phyloP scores from a whole-genome alignment of 352 stramenopile genomes.

The Phytophthora cactorum region DNA sequence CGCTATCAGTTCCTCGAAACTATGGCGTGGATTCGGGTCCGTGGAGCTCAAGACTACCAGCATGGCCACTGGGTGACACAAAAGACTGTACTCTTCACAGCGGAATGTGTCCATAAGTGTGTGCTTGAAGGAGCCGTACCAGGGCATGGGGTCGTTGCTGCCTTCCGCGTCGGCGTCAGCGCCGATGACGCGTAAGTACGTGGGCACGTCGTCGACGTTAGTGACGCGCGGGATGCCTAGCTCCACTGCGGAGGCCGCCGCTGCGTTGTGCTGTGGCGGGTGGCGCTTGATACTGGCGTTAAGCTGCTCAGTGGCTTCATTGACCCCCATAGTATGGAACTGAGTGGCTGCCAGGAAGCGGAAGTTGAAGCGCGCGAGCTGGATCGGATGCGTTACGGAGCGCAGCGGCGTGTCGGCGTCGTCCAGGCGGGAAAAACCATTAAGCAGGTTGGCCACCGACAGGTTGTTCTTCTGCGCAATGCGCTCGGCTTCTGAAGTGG shows the following conservation, averaged over 20 bases:
- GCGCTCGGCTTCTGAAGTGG: conserved; percentile 78
- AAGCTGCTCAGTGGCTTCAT: conserved; percentile 63
- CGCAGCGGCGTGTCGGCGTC: conserved; percentile 75
- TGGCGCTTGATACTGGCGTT: conserved; percentile 69
- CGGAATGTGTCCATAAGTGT: conserved; percentile 84
- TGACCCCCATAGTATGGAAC: conserved; percentile 51
- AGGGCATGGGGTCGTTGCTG: conserved; percentile 63
- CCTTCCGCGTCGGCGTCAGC: conserved; percentile 43
- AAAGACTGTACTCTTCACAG: conserved; percentile 81
- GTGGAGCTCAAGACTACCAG: conserved; percentile 84
- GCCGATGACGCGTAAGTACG: conserved; percentile 68
- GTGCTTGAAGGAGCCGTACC: conserved; percentile 82
- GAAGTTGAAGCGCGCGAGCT: conserved; percentile 74
- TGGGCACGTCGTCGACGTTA: conserved; percentile 67
- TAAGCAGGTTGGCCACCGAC: conserved; percentile 75
- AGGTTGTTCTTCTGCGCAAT: conserved; percentile 86
- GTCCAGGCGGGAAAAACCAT: conserved; percentile 68
- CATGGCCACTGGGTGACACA: conserved; percentile 78
- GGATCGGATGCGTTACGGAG: conserved; percentile 74
- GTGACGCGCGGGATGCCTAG: conserved; percentile 68
- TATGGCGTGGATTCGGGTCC: conserved; percentile 77
- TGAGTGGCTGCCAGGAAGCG: conserved; percentile 69
- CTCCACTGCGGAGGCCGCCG: conserved; percentile 46
- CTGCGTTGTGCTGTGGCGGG: conserved; percentile 40
- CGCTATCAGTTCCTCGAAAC: conserved; percentile 70